Percentiles rank a stretch among this genome's conserved stretches.
Evolutionary conservation across 306 rosid genomes (phyloP).

Genomic region (Spatholobus suberectus): DNA sequence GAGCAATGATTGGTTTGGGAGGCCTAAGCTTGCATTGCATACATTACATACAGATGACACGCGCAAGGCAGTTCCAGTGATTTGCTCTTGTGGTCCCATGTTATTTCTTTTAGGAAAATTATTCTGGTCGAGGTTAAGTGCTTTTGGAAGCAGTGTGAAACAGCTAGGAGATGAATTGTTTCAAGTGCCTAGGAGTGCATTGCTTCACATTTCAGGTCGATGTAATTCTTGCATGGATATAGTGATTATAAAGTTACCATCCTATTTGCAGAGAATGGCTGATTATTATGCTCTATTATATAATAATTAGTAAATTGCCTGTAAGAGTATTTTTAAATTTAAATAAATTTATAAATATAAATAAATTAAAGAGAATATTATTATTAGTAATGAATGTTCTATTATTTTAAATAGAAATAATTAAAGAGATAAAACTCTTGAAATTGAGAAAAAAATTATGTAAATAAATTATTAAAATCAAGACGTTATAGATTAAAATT

Average conservation of each 20-base stretch:
- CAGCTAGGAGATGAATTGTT: conserved; percentile 1
- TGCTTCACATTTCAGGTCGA: conserved; percentile 31
- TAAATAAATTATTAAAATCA: not conserved
- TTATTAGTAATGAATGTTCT: not conserved
- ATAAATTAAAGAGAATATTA: not conserved
- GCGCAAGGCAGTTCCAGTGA: not conserved
- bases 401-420: not conserved
- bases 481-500: not conserved
- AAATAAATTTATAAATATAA: not conserved
- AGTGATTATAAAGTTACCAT: conserved; percentile 9
- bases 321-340: not conserved
- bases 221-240: not conserved
- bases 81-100: conserved; percentile 19
- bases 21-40: conserved; percentile 5
- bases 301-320: not conserved
- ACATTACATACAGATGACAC: not conserved
- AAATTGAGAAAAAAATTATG: not conserved
- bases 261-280: not conserved
- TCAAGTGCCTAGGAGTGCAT: conserved; percentile 3
- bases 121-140: not conserved
- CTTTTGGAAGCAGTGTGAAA: conserved; percentile 36
- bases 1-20: conserved; percentile 40
- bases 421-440: not conserved
- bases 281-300: not conserved
- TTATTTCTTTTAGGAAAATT: conserved; percentile 12